Conservation (phyloP, 306 rosid genomes). For the Pueraria montana region DNA sequence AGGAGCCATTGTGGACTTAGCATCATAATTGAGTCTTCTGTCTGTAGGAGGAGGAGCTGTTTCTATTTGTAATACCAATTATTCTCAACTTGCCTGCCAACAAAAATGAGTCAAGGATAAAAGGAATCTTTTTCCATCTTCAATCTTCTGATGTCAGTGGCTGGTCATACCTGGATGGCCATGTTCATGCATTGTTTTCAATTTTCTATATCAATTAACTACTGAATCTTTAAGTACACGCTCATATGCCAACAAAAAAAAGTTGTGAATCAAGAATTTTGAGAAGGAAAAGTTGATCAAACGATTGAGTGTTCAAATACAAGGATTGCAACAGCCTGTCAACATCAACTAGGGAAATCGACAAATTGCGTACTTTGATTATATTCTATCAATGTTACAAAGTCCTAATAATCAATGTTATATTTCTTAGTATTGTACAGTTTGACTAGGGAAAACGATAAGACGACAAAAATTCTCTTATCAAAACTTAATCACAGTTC, state of each 20-base stretch:
- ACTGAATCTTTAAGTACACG: neutral
- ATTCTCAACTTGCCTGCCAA: neutral
- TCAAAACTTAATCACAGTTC: no score
- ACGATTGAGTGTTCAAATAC: neutral
- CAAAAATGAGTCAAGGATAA: neutral
- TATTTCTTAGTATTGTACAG: neutral
- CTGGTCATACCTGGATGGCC: no score
- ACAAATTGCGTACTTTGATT: neutral
- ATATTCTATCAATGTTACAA: neutral
- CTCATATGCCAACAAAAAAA: neutral
- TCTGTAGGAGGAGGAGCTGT: constrained; percentile 19
- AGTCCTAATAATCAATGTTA: neutral
- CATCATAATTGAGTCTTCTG: constrained; percentile 12
- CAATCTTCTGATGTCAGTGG: constrained; percentile 27
- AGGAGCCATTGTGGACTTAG: neutral
- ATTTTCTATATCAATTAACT: neutral
- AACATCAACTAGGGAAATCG: neutral
- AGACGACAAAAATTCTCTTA: no score
- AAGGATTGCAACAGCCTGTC: neutral
- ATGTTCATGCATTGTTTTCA: no score
- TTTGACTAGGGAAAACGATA: neutral
- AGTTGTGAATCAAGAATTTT: neutral
- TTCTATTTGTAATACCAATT: neutral
- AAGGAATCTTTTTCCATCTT: constrained; percentile 1
- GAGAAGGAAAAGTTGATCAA: constrained; percentile 12